Conservation (phyloP, 2,329 filamentous ascomycete species). For the Epichloe uncinata region DNA sequence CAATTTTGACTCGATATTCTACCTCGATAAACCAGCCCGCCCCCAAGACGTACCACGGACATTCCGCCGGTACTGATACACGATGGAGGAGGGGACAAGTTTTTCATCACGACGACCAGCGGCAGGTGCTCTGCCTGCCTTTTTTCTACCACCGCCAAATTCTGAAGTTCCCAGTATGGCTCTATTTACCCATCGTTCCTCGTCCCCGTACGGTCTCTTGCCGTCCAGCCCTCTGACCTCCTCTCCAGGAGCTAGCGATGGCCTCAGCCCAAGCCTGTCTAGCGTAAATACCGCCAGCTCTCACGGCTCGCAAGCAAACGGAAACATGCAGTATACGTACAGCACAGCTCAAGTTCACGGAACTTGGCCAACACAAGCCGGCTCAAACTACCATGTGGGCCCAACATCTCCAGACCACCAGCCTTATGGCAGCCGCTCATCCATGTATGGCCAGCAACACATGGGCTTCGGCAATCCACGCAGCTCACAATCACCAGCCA, state of each 20-base stretch:
- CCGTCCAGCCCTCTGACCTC: conserved; percentile 22
- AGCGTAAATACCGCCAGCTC: conserved; percentile 48
- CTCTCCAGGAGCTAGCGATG: conserved; percentile 40
- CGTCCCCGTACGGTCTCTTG: conserved; percentile 14
- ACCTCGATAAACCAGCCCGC: not conserved
- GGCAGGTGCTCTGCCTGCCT: conserved; percentile 20
- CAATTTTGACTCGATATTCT: not conserved
- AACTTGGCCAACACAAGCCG: conserved; percentile 45
- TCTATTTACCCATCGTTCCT: conserved; percentile 10
- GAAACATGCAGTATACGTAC: conserved; percentile 35
- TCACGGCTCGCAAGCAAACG: conserved; percentile 41
- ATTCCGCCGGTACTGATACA: not conserved
- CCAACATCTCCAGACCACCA: conserved; percentile 23
- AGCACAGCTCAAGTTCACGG: conserved; percentile 33
- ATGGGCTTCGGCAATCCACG: conserved; percentile 24
- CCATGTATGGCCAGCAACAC: conserved; percentile 35
- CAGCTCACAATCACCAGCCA: conserved; percentile 32
- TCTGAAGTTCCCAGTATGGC: conserved; percentile 24
- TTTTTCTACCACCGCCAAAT: conserved; percentile 23
- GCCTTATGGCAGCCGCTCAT: conserved; percentile 15
- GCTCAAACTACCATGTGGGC: conserved; percentile 38
- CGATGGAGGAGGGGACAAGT: conserved; percentile 21
- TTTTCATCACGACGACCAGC: conserved; percentile 23
- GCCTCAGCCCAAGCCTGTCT: conserved; percentile 47
- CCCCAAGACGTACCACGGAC: not conserved